Conservation (phyloP, 129 eudicot species). For the Smallanthus sonchifolius region DNA sequence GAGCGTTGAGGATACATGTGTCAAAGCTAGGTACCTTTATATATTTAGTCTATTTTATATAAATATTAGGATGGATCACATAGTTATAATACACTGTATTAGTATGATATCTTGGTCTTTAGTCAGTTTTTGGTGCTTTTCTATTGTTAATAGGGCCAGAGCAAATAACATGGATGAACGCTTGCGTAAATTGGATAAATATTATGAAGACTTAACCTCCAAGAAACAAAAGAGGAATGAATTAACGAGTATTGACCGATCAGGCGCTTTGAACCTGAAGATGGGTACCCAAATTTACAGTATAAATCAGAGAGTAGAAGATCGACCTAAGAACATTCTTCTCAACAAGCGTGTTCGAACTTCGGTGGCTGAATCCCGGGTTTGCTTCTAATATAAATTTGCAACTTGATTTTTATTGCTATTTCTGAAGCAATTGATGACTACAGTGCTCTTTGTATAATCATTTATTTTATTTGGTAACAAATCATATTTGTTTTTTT, state of each 20-base stretch:
- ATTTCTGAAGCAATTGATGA: background rate
- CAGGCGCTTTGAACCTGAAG: constrained; percentile 62
- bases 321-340: constrained; percentile 61
- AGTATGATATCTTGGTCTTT: constrained; percentile 3
- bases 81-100: too few species aligned
- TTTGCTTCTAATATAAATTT: constrained; percentile 33
- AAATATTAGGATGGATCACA: constrained; percentile 2
- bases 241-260: constrained; percentile 45
- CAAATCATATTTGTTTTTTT: background rate
- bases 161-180: constrained; percentile 58
- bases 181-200: constrained; percentile 53
- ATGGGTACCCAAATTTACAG: constrained; percentile 48
- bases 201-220: constrained; percentile 40
- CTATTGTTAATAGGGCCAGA: constrained; percentile 48
- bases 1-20: constrained; percentile 47
- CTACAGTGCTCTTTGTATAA: background rate
- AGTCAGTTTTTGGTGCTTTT: constrained; percentile 14
- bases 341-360: constrained; percentile 81
- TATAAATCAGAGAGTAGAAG: constrained; percentile 53
- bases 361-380: constrained; percentile 74
- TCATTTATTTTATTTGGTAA: constrained; percentile 5
- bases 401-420: constrained; percentile 6
- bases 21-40: constrained; percentile 63
- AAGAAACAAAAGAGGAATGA: constrained; percentile 67
- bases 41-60: background rate